Percentiles rank a stretch among this genome's conserved stretches.
These are phyloP conservation scores for Coccomyxa sp. DNA, from an alignment of 139 green algal species.

Conservation along the genomic window DNA sequence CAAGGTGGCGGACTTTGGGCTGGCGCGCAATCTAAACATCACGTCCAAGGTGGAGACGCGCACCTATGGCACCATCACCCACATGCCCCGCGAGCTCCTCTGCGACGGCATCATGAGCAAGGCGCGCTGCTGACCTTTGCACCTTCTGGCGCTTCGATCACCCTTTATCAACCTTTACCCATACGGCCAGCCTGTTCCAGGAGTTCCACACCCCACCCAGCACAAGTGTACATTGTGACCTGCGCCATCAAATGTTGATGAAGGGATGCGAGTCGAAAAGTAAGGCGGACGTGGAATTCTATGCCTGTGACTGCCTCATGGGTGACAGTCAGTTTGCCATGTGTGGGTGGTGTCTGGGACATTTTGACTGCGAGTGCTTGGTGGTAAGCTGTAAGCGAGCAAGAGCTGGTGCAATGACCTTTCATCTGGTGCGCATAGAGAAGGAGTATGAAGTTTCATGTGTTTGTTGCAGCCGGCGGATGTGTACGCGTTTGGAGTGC, in stretches of 20 bases:
- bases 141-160: background rate
- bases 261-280: background rate
- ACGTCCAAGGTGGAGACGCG: constrained; percentile 6
- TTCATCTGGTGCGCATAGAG: too few relatives aligned
- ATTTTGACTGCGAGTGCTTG: too few relatives aligned
- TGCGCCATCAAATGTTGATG: background rate
- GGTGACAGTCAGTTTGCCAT: background rate
- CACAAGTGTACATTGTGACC: background rate
- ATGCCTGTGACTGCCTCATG: background rate
- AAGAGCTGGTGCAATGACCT: too few relatives aligned
- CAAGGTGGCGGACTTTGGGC: constrained; percentile 61
- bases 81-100: constrained; percentile 27
- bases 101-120: constrained; percentile 7
- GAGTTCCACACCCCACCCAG: background rate
- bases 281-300: too few relatives aligned
- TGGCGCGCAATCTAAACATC: constrained; percentile 39
- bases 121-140: constrained; percentile 18
- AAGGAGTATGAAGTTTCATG: background rate
- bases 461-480: constrained; percentile 14
- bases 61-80: constrained; percentile 30
- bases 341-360: too few relatives aligned
- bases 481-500: constrained; percentile 34
- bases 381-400: too few relatives aligned
- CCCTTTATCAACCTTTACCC: background rate
- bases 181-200: background rate